Base-by-base conservation (phyloP, 192 early-diverging fungal species). In the Coemansia sp. region DNA sequence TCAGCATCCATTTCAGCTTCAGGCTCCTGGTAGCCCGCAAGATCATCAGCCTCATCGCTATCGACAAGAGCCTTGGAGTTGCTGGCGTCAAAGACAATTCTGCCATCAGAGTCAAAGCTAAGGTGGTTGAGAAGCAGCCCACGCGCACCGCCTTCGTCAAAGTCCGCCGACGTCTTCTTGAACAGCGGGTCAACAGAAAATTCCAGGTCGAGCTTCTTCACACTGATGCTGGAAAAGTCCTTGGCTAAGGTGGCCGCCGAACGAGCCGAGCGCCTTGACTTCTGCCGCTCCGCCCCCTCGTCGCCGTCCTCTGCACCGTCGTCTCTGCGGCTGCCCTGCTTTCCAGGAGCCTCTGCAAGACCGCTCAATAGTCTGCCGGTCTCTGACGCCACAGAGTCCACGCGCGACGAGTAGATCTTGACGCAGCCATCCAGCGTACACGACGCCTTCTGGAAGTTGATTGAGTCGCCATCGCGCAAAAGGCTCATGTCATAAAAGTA, bases 371-470 rank as follows among this genome's bases (percentile, higher is more conserved):
- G 85, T 72, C 91, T 90, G 30, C 90, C 93, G 1, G 94, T 94
- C 69, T 99, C 96, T 4, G 90, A 84, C 10, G 96, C 94, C 12
- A 95, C 94, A 3, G 94, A 96, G 75, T 99, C 95, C n/a, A 99
- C 94, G 43, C 96, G 87, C 18, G 92, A 94, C 0, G 94, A 90
- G 75, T 96, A 99, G 66, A 99, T 92, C 81, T 97, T 99, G 61
- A 99, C 91, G 67, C 94, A 97, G 15, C 94, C 95, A 74, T 97
- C 95, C 48, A 99, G 76, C 12, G 95, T 99, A 70, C 92, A 95
- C 40, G 96, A 99, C 21, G 96, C 96, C 66, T 92, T 95, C 70
- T 97, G 95, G 71, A 99, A 99, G 78, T 99, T 99, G 81, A 99
- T 96, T 13, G 94, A 92, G 82, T 95, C 93, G 29, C 95, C 95